phyloP scores from a whole-genome alignment of 2,329 filamentous ascomycete genomes.

The Exophiala spinifera region DNA sequence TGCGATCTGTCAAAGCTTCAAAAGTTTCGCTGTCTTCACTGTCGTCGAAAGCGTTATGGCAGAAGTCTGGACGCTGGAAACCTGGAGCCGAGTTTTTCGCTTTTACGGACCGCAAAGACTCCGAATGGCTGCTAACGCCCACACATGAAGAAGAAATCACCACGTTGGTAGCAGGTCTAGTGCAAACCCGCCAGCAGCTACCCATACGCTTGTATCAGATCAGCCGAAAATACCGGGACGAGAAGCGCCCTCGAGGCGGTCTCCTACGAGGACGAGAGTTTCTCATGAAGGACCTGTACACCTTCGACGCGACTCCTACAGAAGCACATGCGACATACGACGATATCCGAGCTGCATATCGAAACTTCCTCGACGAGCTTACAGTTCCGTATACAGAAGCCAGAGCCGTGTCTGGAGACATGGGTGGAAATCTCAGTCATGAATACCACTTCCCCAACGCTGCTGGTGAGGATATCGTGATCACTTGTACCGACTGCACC shows the following conservation, averaged over 20 bases:
- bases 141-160: slow-evolving; percentile 99
- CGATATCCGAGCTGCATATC: slow-evolving; percentile 70
- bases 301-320: slow-evolving; percentile 70
- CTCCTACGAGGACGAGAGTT: slow-evolving; percentile 87
- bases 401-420: slow-evolving; percentile 89
- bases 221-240: slow-evolving; percentile 91
- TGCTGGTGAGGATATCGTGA: slow-evolving; percentile 80
- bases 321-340: slow-evolving; percentile 78
- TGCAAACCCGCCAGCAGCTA: slow-evolving; percentile 80
- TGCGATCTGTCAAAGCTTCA: slow-evolving; percentile 72
- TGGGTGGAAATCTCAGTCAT: slow-evolving; percentile 89
- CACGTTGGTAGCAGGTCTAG: slow-evolving; percentile 65
- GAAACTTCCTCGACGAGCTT: slow-evolving; percentile 73
- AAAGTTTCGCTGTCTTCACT: slow-evolving; percentile 80
- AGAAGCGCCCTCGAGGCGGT: slow-evolving; percentile 82
- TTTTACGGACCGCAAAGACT: slow-evolving; percentile 73
- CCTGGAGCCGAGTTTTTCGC: slow-evolving; percentile 69
- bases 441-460: slow-evolving; percentile 83
- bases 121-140: slow-evolving; percentile 74
- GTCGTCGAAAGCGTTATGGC: slow-evolving; percentile 81
- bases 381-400: slow-evolving; percentile 81
- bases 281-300: slow-evolving; percentile 97
- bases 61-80: slow-evolving; percentile 74
- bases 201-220: slow-evolving; percentile 90
- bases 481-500: slow-evolving; percentile 69